A percentile compares a stretch with the other conserved stretches of the same genome.
Evolutionary conservation across 2,329 filamentous ascomycete genomes (phyloP).

Genomic region (Erysiphe pulchra): DNA sequence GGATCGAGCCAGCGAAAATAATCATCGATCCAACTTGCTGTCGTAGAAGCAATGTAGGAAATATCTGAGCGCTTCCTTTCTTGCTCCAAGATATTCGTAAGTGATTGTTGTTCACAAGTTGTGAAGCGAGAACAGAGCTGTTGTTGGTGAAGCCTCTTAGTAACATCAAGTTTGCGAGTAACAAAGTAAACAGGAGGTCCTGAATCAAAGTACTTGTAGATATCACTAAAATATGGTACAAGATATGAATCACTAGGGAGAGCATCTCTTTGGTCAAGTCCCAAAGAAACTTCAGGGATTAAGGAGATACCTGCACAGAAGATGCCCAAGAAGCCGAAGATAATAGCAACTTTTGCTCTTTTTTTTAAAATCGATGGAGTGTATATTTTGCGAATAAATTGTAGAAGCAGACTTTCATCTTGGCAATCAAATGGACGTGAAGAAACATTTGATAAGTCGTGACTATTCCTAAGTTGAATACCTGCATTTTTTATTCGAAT

Average conservation of each 20-base stretch:
- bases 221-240: constrained; percentile 86
- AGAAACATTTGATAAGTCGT: constrained; percentile 28
- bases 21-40: constrained; percentile 92
- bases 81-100: constrained; percentile 77
- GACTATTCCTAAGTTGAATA: constrained; percentile 32
- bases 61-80: constrained; percentile 74
- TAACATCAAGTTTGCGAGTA: constrained; percentile 55
- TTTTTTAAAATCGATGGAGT: constrained; percentile 59
- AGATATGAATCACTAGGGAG: constrained; percentile 86
- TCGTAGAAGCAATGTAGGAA: constrained; percentile 68
- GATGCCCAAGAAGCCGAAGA: constrained; percentile 63
- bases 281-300: constrained; percentile 61
- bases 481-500: constrained; percentile 53
- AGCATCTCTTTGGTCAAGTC: constrained; percentile 81
- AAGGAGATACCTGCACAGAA: constrained; percentile 70
- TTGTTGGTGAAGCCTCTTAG: constrained; percentile 49
- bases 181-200: constrained; percentile 96
- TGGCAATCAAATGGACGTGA: constrained; percentile 23
- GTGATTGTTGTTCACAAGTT: constrained; percentile 58
- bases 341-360: constrained; percentile 50
- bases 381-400: constrained; percentile 75
- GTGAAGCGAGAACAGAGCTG: constrained; percentile 80
- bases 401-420: constrained; percentile 62
- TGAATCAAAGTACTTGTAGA: constrained; percentile 75
- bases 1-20: constrained; percentile 96